Percentiles rank a stretch among this genome's conserved stretches.
Evolutionary conservation across 106 monocot species (phyloP).

Genomic region (Xerophyta viscosa): DNA sequence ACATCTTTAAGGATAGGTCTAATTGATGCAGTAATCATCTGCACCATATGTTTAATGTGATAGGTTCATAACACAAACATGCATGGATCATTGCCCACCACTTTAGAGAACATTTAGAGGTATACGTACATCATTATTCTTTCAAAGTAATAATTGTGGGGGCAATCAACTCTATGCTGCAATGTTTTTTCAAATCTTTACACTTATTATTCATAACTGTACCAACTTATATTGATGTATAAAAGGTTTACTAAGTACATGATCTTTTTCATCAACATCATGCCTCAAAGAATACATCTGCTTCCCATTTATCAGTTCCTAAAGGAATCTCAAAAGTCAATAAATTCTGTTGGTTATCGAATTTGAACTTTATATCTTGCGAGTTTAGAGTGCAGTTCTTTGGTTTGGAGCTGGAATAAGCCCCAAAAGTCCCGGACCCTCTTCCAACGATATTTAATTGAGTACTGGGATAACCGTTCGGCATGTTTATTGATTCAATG

Average conservation of each 20-base stretch:
- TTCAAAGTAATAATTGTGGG: no score
- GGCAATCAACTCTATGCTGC: no score
- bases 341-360: conserved; percentile 10
- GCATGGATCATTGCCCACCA: no score
- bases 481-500: conserved; percentile 13
- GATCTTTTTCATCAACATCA: neutral
- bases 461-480: neutral
- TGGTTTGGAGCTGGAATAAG: conserved; percentile 29
- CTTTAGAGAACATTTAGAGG: no score
- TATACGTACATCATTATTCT: no score
- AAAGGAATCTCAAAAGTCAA: conserved; percentile 28
- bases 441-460: conserved; percentile 20
- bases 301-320: conserved; percentile 13
- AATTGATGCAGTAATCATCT: no score
- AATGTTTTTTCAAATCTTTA: no score
- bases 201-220: no score
- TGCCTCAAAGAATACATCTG: conserved; percentile 13
- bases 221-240: no score
- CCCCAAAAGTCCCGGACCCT: conserved; percentile 39
- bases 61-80: no score
- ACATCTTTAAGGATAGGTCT: no score
- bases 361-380: conserved; percentile 17
- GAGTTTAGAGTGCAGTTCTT: conserved; percentile 25
- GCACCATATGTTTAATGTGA: no score
- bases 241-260: neutral